Percentiles rank a stretch among this genome's conserved stretches.
phyloP scores from a whole-genome alignment of 140 eudicot genomes.

The Flaveria floridana region DNA sequence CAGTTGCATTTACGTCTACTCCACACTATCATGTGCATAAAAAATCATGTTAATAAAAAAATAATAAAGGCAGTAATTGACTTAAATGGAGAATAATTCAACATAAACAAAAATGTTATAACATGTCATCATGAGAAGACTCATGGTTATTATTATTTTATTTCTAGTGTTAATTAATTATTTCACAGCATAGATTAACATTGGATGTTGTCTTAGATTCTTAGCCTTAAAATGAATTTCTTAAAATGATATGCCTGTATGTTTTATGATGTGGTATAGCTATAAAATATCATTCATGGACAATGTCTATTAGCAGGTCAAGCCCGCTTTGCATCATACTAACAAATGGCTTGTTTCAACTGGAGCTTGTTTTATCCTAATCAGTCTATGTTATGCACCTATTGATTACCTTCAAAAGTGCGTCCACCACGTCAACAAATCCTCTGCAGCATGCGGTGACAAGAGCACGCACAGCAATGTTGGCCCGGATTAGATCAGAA shows the following conservation, averaged over 20 bases:
- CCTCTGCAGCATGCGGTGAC: conserved; percentile 91
- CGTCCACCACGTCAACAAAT: conserved; percentile 55
- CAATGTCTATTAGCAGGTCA: not conserved
- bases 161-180: not conserved
- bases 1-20: conserved; percentile 65
- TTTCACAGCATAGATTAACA: conserved; percentile 6
- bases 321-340: conserved; percentile 3
- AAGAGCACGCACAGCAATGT: conserved; percentile 70
- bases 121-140: not conserved
- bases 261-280: not conserved
- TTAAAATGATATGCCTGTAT: not conserved
- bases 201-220: not conserved
- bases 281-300: not conserved
- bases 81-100: not conserved
- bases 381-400: not conserved
- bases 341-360: conserved; percentile 11
- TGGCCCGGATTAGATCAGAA: conserved; percentile 86
- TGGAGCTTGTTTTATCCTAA: not conserved
- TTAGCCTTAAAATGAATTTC: not conserved
- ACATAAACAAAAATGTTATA: not conserved
- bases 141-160: not conserved
- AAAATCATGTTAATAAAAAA: conserved; percentile 1
- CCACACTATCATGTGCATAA: conserved; percentile 58
- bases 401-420: conserved; percentile 61
- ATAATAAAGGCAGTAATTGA: not conserved